phyloP scores from a whole-genome alignment of 164 flowering plant species.

The Vitis rupestris region DNA sequence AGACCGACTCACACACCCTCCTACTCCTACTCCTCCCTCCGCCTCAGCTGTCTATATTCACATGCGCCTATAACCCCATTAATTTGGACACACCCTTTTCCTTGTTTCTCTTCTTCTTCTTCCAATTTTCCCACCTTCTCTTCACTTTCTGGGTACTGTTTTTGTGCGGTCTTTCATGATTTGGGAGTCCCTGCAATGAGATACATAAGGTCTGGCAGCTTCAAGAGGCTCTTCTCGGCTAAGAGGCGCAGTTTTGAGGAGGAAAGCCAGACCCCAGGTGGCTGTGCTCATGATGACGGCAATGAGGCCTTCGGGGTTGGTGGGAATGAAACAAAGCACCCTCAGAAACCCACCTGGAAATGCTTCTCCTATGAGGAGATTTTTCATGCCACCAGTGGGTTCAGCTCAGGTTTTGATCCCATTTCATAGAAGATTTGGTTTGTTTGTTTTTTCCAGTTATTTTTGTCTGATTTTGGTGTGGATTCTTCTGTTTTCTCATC shows the following conservation, averaged over 20 bases:
- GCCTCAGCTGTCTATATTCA: too few relatives aligned
- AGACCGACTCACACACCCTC: too few relatives aligned
- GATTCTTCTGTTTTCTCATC: slow-evolving; percentile 9
- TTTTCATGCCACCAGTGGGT: slow-evolving; percentile 70
- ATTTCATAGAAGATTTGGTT: not conserved
- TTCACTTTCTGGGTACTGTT: too few relatives aligned
- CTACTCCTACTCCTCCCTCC: too few relatives aligned
- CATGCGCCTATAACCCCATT: too few relatives aligned
- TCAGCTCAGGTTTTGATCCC: slow-evolving; percentile 52
- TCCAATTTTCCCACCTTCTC: too few relatives aligned
- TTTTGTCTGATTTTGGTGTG: not conserved
- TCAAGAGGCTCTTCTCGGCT: slow-evolving; percentile 68
- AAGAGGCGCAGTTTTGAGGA: slow-evolving; percentile 41
- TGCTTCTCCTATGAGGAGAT: slow-evolving; percentile 85
- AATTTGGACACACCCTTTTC: too few relatives aligned
- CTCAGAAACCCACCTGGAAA: slow-evolving; percentile 71
- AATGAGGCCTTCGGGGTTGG: slow-evolving; percentile 8
- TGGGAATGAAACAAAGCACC: slow-evolving; percentile 14
- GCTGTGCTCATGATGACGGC: slow-evolving; percentile 8
- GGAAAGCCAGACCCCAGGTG: slow-evolving; percentile 14
- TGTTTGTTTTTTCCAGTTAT: not conserved
- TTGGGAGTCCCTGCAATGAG: slow-evolving; percentile 26
- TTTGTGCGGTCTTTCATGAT: slow-evolving; percentile 6
- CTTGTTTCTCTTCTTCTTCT: too few relatives aligned
- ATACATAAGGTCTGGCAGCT: slow-evolving; percentile 55